Evolutionary conservation across 352 stramenopile species (phyloP).

Genomic region (Pythium scleroteichum): DNA sequence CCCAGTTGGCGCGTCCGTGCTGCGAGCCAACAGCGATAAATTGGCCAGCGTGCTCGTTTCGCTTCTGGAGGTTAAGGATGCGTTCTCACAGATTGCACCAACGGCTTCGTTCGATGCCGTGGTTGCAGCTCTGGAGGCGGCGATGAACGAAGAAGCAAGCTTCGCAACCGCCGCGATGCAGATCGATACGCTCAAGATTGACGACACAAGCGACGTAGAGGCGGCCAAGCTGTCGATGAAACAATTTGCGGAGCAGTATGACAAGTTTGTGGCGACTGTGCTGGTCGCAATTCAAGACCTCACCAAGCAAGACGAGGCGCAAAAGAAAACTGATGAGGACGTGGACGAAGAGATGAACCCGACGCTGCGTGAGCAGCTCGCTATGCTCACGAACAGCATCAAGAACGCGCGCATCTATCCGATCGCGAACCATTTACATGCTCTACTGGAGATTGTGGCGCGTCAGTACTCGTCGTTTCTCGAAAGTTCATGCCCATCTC

Average conservation of each 20-base stretch:
- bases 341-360: constrained; percentile 29
- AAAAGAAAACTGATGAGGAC: constrained; percentile 25
- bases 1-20: constrained; percentile 14
- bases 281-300: constrained; percentile 81
- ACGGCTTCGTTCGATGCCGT: constrained; percentile 28
- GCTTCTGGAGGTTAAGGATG: constrained; percentile 18
- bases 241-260: constrained; percentile 54
- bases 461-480: constrained; percentile 49
- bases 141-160: constrained; percentile 11
- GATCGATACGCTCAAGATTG: constrained; percentile 3
- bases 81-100: constrained; percentile 23
- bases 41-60: constrained; percentile 6
- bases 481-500: constrained; percentile 27
- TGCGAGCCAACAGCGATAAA: constrained; percentile 22
- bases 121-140: constrained; percentile 9
- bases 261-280: constrained; percentile 74
- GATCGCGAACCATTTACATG: constrained; percentile 58
- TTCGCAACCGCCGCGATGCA: constrained; percentile 12
- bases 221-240: constrained; percentile 28
- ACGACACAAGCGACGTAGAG: constrained; percentile 15
- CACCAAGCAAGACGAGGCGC: constrained; percentile 42
- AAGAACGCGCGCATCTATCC: constrained; percentile 76
- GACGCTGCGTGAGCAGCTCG: constrained; percentile 53
- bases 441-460: constrained; percentile 47
- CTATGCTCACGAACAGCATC: constrained; percentile 45